Conservation (phyloP, 1,139 yeast genomes). For the Pichia inconspicua region DNA sequence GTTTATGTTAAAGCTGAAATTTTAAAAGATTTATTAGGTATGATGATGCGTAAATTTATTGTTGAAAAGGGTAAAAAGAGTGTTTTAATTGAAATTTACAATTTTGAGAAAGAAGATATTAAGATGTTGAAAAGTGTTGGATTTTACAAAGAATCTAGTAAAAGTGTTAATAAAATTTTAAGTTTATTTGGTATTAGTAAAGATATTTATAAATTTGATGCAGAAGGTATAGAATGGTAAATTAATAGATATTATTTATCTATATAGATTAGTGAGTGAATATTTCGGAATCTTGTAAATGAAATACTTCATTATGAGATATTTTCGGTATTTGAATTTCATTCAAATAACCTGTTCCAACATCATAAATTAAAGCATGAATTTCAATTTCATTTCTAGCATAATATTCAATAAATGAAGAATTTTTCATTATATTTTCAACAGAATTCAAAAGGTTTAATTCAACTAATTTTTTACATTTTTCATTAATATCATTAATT, state of each 20-base stretch:
- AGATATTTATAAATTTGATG: conserved; percentile 42
- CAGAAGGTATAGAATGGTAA: conserved; percentile 13
- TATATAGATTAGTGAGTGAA: background rate
- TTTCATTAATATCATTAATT: conserved; percentile 48
- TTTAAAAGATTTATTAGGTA: conserved; percentile 44
- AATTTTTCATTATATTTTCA: conserved; percentile 55
- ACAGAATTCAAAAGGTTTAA: conserved; percentile 65
- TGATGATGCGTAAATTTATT: conserved; percentile 12
- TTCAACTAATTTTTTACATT: conserved; percentile 64
- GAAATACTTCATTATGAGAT: conserved; percentile 2
- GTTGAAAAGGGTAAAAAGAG: conserved; percentile 15
- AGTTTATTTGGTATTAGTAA: conserved; percentile 37
- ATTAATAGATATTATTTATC: no score
- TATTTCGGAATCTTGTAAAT: conserved; percentile 1
- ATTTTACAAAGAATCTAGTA: conserved; percentile 17
- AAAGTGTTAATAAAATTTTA: conserved; percentile 5
- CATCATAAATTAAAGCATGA: conserved; percentile 86
- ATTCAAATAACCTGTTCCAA: conserved; percentile 61
- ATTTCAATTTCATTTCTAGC: conserved; percentile 70
- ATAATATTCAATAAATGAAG: conserved; percentile 67
- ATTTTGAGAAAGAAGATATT: conserved; percentile 41
- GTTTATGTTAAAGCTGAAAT: conserved; percentile 60
- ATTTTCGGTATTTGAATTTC: conserved; percentile 36
- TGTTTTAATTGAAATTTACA: conserved; percentile 41
- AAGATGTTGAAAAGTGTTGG: conserved; percentile 31